Conservation (phyloP, 2,329 filamentous ascomycete genomes). For the Seiridium cupressi region DNA sequence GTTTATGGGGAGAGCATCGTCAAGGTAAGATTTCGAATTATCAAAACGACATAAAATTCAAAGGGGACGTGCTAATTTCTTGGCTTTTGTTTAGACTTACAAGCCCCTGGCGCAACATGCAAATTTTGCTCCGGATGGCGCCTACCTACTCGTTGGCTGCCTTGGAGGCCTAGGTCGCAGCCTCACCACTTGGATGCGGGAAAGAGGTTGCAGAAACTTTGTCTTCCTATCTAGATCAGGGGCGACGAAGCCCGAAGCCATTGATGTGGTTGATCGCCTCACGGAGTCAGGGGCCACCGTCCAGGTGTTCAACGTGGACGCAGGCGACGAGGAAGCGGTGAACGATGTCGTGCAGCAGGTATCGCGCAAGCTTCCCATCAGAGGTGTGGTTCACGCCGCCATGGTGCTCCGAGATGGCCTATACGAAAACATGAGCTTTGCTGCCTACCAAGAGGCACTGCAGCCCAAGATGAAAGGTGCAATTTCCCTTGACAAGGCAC, state of each 20-base stretch:
- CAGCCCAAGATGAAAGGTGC: slow-evolving; percentile 2
- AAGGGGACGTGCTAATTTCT: too few species aligned
- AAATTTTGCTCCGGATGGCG: slow-evolving; percentile 3
- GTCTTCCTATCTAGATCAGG: slow-evolving; percentile 29
- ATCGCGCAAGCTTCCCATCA: slow-evolving; percentile 10
- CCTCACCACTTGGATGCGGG: slow-evolving; percentile 29
- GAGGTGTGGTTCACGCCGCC: slow-evolving; percentile 22
- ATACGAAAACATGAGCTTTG: not conserved
- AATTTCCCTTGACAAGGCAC: not conserved
- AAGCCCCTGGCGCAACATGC: not conserved
- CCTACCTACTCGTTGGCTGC: slow-evolving; percentile 10
- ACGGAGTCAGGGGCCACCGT: slow-evolving; percentile 18
- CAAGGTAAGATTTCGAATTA: not conserved
- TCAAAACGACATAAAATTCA: too few species aligned
- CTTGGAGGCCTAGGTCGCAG: slow-evolving; percentile 32
- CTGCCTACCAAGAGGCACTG: not conserved
- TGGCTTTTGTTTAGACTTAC: not conserved
- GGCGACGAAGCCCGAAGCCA: slow-evolving; percentile 19
- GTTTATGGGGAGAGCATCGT: slow-evolving; percentile 1
- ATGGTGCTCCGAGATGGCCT: slow-evolving; percentile 27
- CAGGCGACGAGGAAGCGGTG: slow-evolving; percentile 13
- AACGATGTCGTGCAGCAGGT: slow-evolving; percentile 10
- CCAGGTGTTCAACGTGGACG: slow-evolving; percentile 20
- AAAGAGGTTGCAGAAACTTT: slow-evolving; percentile 25
- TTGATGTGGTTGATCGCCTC: slow-evolving; percentile 15